These are phyloP conservation scores for Penicillium sp. DNA, from an alignment of 2,329 filamentous ascomycete species.

Conservation along the genomic window DNA sequence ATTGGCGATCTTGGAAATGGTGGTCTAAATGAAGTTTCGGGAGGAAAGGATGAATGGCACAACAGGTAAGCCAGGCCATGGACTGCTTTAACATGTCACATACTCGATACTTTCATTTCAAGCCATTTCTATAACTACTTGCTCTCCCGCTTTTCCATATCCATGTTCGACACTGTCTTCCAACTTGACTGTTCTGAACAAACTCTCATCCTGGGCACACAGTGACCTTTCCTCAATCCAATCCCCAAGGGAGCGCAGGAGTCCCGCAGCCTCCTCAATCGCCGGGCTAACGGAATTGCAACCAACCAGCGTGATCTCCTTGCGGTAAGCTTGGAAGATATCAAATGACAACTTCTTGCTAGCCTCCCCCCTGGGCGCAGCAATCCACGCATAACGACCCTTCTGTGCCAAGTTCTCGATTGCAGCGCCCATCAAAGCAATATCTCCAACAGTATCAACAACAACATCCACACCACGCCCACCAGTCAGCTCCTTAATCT, in stretches of 20 bases:
- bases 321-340: constrained; percentile 22
- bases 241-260: constrained; percentile 7
- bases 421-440: constrained; percentile 24
- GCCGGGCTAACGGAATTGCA: constrained; percentile 17
- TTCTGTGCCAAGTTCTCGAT: constrained; percentile 23
- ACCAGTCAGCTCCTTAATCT: constrained; percentile 8
- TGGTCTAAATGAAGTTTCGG: constrained; percentile 10
- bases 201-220: constrained; percentile 10
- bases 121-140: background rate
- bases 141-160: constrained; percentile 1
- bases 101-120: background rate
- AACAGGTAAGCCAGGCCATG: background rate
- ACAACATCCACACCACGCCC: constrained; percentile 21
- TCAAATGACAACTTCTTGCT: constrained; percentile 16
- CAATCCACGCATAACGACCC: constrained; percentile 29
- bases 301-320: constrained; percentile 19
- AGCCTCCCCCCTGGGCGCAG: constrained; percentile 21
- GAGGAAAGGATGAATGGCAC: background rate
- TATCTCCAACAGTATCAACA: constrained; percentile 32
- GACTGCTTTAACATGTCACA: background rate
- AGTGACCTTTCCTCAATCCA: constrained; percentile 17
- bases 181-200: constrained; percentile 9
- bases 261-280: constrained; percentile 14
- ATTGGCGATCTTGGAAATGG: constrained; percentile 26
- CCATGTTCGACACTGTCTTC: constrained; percentile 9